phyloP scores from a whole-genome alignment of 352 stramenopile species.

The Globisporangium alternatum region DNA sequence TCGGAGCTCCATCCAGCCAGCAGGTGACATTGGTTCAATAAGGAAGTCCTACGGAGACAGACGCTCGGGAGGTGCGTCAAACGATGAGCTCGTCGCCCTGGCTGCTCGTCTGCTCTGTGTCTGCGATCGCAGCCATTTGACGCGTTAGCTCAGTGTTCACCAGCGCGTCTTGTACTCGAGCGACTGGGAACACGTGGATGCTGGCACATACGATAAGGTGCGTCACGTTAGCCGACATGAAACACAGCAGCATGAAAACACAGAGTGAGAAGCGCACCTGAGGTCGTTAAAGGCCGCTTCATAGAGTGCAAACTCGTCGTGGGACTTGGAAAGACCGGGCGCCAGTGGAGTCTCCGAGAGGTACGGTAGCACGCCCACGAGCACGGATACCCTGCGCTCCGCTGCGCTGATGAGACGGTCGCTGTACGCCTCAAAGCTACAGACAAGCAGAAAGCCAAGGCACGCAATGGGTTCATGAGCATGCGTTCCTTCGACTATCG shows the following conservation, averaged over 20 bases:
- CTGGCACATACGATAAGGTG: neutral
- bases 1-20: too few relatives aligned
- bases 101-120: neutral
- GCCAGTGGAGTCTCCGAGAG: conserved; percentile 42
- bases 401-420: conserved; percentile 52
- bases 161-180: conserved; percentile 5
- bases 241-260: too few relatives aligned
- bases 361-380: conserved; percentile 52
- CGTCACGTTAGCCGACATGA: neutral
- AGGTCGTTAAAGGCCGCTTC: conserved; percentile 80
- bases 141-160: conserved; percentile 7
- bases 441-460: conserved; percentile 8
- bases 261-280: conserved; percentile 23
- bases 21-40: too few relatives aligned
- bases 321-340: conserved; percentile 34
- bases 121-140: conserved; percentile 12
- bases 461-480: neutral
- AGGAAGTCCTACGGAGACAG: neutral
- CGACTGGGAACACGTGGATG: conserved; percentile 19
- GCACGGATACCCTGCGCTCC: conserved; percentile 38
- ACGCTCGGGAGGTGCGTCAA: neutral
- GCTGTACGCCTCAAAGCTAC: conserved; percentile 75
- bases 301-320: conserved; percentile 59
- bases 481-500: neutral
- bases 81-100: conserved; percentile 11